Conservation (phyloP, 1,284 basidiomycete genomes). For the Macrocybe sp. region DNA sequence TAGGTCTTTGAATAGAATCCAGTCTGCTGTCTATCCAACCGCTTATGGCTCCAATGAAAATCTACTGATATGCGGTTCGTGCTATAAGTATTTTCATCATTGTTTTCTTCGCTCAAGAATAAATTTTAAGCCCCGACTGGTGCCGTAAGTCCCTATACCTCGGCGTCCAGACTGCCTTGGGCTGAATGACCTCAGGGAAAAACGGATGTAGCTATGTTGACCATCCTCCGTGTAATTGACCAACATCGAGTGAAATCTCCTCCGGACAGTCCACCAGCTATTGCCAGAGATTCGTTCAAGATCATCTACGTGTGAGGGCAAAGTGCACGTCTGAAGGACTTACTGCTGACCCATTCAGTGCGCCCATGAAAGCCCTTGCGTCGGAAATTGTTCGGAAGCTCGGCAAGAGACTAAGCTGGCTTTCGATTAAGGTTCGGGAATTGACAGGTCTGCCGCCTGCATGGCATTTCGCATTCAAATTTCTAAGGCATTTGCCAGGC, state of each 20-base stretch:
- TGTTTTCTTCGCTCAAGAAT: conserved; percentile 7
- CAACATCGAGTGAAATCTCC: conserved; percentile 50
- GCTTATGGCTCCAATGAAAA: conserved; percentile 97
- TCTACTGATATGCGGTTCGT: conserved; percentile 88
- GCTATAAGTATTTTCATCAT: conserved; percentile 3
- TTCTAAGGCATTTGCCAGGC: conserved; percentile 40
- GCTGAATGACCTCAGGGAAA: conserved; percentile 70
- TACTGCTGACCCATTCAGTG: conserved; percentile 41
- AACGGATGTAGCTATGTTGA: conserved; percentile 97
- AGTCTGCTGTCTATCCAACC: conserved; percentile 92
- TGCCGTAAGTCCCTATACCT: conserved; percentile 57
- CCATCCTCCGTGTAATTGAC: conserved; percentile 84
- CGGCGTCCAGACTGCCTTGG: neutral
- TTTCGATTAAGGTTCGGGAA: conserved; percentile 85
- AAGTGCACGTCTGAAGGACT: neutral
- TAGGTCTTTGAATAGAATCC: conserved; percentile 85
- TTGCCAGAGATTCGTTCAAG: conserved; percentile 81
- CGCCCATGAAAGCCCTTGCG: conserved; percentile 98
- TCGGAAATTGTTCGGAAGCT: conserved; percentile 95
- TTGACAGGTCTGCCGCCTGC: conserved; percentile 63
- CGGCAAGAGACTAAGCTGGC: conserved; percentile 86
- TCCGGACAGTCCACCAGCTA: conserved; percentile 44
- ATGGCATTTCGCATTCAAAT: conserved; percentile 1
- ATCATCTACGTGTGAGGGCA: conserved; percentile 88
- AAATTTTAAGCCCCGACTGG: conserved; percentile 78